Conservation (phyloP, 345 rosid genomes). For the Bruguiera gymnorhiza region DNA sequence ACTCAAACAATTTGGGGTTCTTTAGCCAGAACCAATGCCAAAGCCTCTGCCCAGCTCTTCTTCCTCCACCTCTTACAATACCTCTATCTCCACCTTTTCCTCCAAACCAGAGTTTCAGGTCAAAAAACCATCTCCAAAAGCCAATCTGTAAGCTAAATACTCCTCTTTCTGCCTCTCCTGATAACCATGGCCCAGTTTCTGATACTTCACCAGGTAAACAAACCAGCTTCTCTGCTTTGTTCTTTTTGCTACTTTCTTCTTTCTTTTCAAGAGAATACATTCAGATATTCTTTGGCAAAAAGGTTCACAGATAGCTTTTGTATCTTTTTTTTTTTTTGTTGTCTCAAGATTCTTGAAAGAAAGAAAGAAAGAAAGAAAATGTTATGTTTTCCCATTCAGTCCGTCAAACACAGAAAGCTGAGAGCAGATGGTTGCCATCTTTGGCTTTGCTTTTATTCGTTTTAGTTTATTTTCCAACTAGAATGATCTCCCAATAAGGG, state of each 20-base stretch:
- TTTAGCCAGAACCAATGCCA: conserved; percentile 38
- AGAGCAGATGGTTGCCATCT: neutral
- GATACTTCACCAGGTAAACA: conserved; percentile 41
- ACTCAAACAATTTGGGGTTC: conserved; percentile 50
- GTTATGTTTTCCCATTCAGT: neutral
- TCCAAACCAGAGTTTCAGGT: conserved; percentile 39
- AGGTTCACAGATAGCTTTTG: neutral
- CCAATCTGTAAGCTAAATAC: conserved; percentile 35
- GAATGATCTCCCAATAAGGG: too few relatives aligned
- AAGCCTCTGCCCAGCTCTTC: conserved; percentile 55
- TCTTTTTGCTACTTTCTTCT: conserved; percentile 1
- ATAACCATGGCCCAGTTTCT: conserved; percentile 25
- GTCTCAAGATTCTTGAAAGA: conserved; percentile 10
- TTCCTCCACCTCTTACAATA: conserved; percentile 55
- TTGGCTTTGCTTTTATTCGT: too few relatives aligned
- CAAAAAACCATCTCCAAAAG: conserved; percentile 55
- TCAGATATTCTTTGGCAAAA: too few relatives aligned
- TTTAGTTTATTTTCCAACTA: too few relatives aligned
- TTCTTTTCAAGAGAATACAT: neutral
- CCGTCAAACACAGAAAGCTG: neutral
- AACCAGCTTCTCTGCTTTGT: conserved; percentile 1
- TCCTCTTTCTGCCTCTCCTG: conserved; percentile 48
- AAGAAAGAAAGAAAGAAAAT: neutral
- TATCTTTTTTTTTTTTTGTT: conserved; percentile 29
- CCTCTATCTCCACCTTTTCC: conserved; percentile 49